Evolutionary conservation across 306 rosid species (phyloP), one percentile per base, ranked within the genome.

Genomic region (Arachis stenosperma): DNA sequence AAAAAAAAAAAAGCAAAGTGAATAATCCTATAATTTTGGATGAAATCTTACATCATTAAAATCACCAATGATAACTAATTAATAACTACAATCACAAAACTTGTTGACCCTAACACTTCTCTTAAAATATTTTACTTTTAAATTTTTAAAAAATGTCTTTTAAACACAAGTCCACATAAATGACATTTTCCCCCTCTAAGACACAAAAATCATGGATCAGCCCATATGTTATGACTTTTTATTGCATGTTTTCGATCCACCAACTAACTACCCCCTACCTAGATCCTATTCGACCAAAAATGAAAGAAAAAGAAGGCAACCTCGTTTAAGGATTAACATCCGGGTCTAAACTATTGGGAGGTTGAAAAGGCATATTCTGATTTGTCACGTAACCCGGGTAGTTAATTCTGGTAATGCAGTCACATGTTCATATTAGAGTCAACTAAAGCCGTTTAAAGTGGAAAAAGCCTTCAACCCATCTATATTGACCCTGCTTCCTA

Each of bases 381-480:
- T 39, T 12, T 67, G 65, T 44, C 72, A 55, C 40, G 17, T 15
- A 69, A 78, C 48, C 48, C 22, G 69, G 81, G 84, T 62, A 40
- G 93, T 88, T 86, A 87, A 78, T 88, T 84, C 89, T 3, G 89
- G 82, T 90, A 83, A 65, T 61, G 60, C 54, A 50, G 43, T 78
- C 76, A 40, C 72, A 60, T 51, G 63, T 73, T 61, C 70, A 22
- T 73, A 70, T 70, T 72, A 40, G 51, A 71, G 81, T 72, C 81
- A 11, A 80, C 58, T 13, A 52, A 62, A 66, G 67, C 29, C 64
- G 83, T 71, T 78, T 69, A 63, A 75, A 71, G 43, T 13, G 29
- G 57, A 59, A 75, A 59, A 75, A 43, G 75, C 77, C 52, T 46
- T 58, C 36, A 6, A 17, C 50, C 29, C 79, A 9, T 30, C 15